Base-by-base conservation (phyloP, 345 rosid genomes). In the Eutrema heterophyllum region DNA sequence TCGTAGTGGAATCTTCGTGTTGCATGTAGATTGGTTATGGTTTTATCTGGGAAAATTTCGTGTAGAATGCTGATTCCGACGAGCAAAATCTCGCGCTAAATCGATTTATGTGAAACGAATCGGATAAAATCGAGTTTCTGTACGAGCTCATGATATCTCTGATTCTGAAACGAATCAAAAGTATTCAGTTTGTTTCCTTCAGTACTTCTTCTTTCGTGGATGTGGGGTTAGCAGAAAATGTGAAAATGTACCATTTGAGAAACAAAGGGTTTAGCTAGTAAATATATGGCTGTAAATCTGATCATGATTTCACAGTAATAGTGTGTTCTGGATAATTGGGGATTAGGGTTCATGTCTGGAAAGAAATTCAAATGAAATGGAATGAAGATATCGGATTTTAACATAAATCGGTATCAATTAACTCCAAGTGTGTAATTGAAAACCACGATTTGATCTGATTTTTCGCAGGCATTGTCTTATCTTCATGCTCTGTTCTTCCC, bases 401-500 rank as follows among this genome's bases (percentile, higher is more conserved):
- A 12, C 41, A 63, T 24, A 14, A 16, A 7, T 1, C 1, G 0
- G 7, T 43, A 64, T 26, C 10, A 33, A 4, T 39, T 39, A 50
- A 12, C 26, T 51, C 6, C 0, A 21, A 50, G 2, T 71, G 27
- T 54, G 21, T 30, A 4, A 44, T 55, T 30, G n/a, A n/a, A n/a
- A n/a, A n/a, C n/a, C 15, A 30, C 3, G 8, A 4, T 56, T 51
- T 58, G 74, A 51, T 53, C 7, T n/a, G 1, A 43, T 38, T 52
- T 39, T 64, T 0, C 1, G 52, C 67, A 90, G 96, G 84, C 58
- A 72, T 81, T 2, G 58, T 66, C 1, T 38, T 83, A 65, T 79
- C 87, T 49, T 81, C 81, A 71, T 71, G 76, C 39, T 65, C 80
- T 67, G 72, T 71, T 73, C 73, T 67, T 77, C 75, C 80, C 54